Base-by-base conservation (phyloP, 352 stramenopile species). In the Phytopythium boreale region DNA sequence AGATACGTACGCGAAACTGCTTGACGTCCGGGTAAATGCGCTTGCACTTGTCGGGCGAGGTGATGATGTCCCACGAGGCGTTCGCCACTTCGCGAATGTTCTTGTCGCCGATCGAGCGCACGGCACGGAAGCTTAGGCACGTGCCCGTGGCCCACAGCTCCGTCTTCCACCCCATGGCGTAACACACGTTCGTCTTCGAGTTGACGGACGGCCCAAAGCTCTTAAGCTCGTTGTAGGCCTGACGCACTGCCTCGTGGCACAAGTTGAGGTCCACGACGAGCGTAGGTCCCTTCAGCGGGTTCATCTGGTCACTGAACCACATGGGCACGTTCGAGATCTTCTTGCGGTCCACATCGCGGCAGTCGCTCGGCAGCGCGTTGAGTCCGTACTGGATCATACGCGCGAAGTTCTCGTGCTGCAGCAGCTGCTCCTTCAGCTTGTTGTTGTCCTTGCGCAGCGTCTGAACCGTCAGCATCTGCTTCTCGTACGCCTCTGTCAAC, bases 151-250 rank as follows among this genome's bases (percentile, higher is more conserved):
- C 82, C 86, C 86, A 94, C 55, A 94, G 60, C 72, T 94, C 83
- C 47, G 82, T 89, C 70, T 88, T 90, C 86, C 86, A 94, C 15
- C 86, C 86, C 84, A 94, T 94, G 34, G 86, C 83, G 61, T 90
- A 90, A 57, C 82, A 93, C 43, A 94, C 79, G 63, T 92, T 94
- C 53, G 86, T 94, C 72, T 91, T 91, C 36, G 82, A 87, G 71
- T 88, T 90, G 57, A 90, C 82, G 34, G 82, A 79, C 36, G 84
- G 84, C 37, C 82, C 82, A 55, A 91, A 91, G 17, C 63, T 73
- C 75, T 90, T 89, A 65, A 93, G 67, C 67, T 90, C 81, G 55
- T 90, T 90, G 66, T 93, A 93, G 26, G 82, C 84, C 47, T 87
- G 75, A 67, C 84, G 80, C 69, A 93, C 84, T 57, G 84, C 82